Percentiles rank a stretch among this genome's conserved stretches.
Conservation (phyloP, 805 yeast genomes). For the Nakazawaea ernobii region DNA sequence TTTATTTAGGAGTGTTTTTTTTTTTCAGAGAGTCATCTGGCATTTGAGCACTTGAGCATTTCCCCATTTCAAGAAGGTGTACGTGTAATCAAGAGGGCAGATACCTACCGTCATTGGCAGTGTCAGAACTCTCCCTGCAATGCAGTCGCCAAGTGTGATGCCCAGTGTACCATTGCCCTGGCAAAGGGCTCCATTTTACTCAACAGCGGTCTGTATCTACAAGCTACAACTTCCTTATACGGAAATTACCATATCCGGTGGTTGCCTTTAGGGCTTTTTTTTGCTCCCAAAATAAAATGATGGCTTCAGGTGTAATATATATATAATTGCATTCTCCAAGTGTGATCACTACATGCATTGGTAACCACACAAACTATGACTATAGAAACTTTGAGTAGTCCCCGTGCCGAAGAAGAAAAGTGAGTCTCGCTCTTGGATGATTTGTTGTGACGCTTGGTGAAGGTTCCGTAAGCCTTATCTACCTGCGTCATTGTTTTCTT, state of each 20-base stretch:
- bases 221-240: background rate
- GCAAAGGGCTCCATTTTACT: too few species aligned
- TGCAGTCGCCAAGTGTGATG: too few species aligned
- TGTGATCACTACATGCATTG: background rate
- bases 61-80: too few species aligned
- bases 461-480: background rate
- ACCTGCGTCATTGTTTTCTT: background rate
- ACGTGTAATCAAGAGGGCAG: too few species aligned
- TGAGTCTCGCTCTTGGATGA: background rate
- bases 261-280: background rate
- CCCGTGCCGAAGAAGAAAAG: background rate
- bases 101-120: too few species aligned
- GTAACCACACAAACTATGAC: conserved; percentile 1
- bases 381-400: conserved; percentile 4
- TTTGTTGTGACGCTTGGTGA: background rate
- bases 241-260: background rate
- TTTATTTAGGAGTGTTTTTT: background rate
- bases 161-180: too few species aligned
- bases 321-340: background rate
- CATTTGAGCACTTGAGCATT: background rate
- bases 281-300: background rate
- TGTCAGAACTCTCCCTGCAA: too few species aligned
- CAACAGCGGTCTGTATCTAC: too few species aligned
- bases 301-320: too few species aligned
- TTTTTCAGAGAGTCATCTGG: background rate